These are phyloP conservation scores for Trichoderma breve DNA, from an alignment of 2,329 filamentous ascomycete genomes.

Conservation along the genomic window DNA sequence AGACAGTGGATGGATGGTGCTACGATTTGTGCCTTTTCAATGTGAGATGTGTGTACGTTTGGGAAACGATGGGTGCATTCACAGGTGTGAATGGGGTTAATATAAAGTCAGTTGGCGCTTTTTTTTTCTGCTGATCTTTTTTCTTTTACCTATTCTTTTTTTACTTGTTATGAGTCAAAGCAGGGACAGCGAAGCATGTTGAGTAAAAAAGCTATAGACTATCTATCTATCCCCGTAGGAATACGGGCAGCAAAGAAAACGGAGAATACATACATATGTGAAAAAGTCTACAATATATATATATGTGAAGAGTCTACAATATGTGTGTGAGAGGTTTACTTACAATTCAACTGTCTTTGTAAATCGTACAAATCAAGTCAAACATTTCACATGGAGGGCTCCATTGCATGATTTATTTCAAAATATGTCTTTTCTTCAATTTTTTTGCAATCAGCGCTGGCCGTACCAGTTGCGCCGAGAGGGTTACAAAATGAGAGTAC, in stretches of 20 bases:
- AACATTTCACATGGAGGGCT: neutral
- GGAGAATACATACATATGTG: neutral
- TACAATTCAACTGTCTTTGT: neutral
- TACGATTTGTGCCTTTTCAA: neutral
- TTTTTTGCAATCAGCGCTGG: neutral
- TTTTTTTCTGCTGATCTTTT: neutral
- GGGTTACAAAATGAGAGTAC: neutral
- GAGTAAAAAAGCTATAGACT: neutral
- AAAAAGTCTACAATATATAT: neutral
- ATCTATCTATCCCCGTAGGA: neutral
- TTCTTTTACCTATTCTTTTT: neutral
- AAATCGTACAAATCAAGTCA: neutral
- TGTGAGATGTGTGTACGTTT: neutral
- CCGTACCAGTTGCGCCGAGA: neutral
- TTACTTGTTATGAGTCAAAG: neutral
- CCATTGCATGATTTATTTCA: neutral
- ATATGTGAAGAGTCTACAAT: no score
- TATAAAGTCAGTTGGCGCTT: neutral
- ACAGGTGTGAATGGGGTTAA: neutral
- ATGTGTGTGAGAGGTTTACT: no score
- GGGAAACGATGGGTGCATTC: neutral
- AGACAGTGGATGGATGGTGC: neutral
- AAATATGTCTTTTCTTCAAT: constrained; percentile 1
- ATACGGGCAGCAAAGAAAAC: neutral
- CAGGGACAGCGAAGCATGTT: neutral